Evolutionary conservation across 345 rosid species (phyloP).

Genomic region (Crucihimalaya himalaica): DNA sequence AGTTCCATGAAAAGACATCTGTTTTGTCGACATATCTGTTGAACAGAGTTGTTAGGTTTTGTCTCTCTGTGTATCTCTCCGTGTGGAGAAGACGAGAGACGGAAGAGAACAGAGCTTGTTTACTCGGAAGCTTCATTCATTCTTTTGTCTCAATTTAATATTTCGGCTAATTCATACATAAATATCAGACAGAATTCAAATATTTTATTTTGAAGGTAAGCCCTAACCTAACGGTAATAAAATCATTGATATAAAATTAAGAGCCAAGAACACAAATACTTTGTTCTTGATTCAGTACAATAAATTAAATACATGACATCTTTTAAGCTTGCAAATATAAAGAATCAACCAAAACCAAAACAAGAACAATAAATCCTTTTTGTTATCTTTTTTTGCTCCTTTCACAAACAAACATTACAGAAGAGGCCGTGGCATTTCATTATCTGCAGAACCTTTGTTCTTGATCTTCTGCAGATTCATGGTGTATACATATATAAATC

Average conservation of each 20-base stretch:
- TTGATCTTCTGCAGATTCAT: slow-evolving; percentile 23
- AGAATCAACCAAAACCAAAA: not conserved
- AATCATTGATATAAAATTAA: no score
- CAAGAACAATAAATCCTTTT: slow-evolving; percentile 34
- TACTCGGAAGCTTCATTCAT: slow-evolving; percentile 49
- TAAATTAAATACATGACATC: no score
- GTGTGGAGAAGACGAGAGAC: slow-evolving; percentile 33
- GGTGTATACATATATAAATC: slow-evolving; percentile 21
- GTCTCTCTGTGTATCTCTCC: slow-evolving; percentile 43
- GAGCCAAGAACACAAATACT: no score
- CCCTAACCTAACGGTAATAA: no score
- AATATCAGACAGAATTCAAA: not conserved
- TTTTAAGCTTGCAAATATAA: not conserved
- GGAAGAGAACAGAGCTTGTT: not conserved
- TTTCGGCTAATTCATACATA: not conserved
- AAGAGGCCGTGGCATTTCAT: slow-evolving; percentile 19
- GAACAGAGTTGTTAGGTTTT: slow-evolving; percentile 64
- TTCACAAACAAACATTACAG: slow-evolving; percentile 28
- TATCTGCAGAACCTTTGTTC: slow-evolving; percentile 24
- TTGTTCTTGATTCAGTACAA: no score
- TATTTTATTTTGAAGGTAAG: no score
- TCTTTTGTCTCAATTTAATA: not conserved
- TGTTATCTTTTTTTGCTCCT: not conserved
- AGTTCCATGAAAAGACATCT: slow-evolving; percentile 86
- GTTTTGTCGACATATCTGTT: slow-evolving; percentile 66